Evolutionary conservation across 208 protist genomes (phyloP), one percentile per base, ranked within the genome.

Genomic region (Trypanosoma mega): DNA sequence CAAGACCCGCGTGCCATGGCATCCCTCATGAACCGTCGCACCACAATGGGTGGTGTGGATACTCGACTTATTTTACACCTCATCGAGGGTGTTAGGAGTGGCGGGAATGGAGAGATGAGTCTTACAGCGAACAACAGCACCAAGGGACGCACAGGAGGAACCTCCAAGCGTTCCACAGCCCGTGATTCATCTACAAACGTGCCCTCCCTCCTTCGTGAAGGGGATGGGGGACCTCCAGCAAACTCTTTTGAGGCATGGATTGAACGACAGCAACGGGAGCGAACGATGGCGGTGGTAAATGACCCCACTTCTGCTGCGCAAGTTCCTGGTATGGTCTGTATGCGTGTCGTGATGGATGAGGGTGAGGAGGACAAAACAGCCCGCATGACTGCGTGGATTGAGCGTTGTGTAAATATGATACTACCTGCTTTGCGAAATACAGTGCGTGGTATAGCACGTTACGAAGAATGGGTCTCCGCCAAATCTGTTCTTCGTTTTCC

Each of bases 311-410:
- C 27, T 18, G 65, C 41, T 0, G 36, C 50, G 2, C 14, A 46
- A 29, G 31, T 41, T 23, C 48, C 5, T 31, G 43, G 41, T 45
- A 30, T 41, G 2, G 7, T 64, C 1, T 72, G 39, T 44, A 30
- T 72, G 6, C 57, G 65, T 29, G 57, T 54, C 9, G 20, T 47
- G 16, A 44, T 72, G 16, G 65, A 72, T 23, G 23, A 23, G 7
- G 48, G 37, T 9, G 41, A 29, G 7, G 57, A 58, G 1, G 65
- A 72, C 18, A 64, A 51, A 29, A 44, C 21, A n/a, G 11, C 26
- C 14, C 48, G 46, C 49, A 46, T 72, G 7, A 24, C 21, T 24
- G 11, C 33, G 20, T 57, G 55, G 65, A 45, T 72, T 9, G 20
- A 41, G 5, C 29, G 33, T 14, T 72, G 56, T 51, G 31, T 72